phyloP scores from a whole-genome alignment of 2,329 filamentous ascomycete genomes.

The Acrocalymma vagum region DNA sequence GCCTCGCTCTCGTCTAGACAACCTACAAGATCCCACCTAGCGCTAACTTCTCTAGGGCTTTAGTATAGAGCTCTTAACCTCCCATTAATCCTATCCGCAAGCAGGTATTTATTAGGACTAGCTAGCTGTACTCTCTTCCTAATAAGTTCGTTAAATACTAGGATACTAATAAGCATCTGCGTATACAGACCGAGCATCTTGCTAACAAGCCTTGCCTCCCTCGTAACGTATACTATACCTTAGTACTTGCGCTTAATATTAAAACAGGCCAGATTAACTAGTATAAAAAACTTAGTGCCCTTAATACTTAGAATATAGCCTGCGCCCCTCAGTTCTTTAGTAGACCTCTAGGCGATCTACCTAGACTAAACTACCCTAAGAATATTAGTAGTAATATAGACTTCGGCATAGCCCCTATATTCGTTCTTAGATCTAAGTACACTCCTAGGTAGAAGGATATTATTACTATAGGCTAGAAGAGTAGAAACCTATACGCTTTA shows the following conservation, averaged over 20 bases:
- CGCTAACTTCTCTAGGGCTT: conserved; percentile 7
- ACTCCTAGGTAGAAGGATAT: conserved; percentile 7
- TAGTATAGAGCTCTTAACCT: conserved; percentile 8
- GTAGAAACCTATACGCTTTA: conserved; percentile 10
- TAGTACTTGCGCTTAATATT: conserved; percentile 9
- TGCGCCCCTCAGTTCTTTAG: not conserved
- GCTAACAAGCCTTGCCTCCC: conserved; percentile 11
- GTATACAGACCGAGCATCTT: conserved; percentile 5
- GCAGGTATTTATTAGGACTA: conserved; percentile 10
- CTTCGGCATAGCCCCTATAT: conserved; percentile 11
- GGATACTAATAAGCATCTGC: conserved; percentile 3
- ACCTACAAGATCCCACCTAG: conserved; percentile 6
- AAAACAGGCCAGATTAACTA: conserved; percentile 8
- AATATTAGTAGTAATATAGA: conserved; percentile 8
- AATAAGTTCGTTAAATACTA: conserved; percentile 4
- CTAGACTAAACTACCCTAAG: conserved; percentile 7
- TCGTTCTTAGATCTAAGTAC: conserved; percentile 5
- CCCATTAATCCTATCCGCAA: conserved; percentile 10
- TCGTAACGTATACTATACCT: conserved; percentile 7
- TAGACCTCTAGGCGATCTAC: not conserved
- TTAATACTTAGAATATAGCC: conserved; percentile 10
- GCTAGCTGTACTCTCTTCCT: conserved; percentile 6
- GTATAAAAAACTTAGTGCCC: conserved; percentile 5
- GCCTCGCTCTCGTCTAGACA: conserved; percentile 7
- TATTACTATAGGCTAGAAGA: conserved; percentile 9